Evolutionary conservation across 768 basidiomycete genomes (phyloP).

Genomic region (Suillus subaureus): DNA sequence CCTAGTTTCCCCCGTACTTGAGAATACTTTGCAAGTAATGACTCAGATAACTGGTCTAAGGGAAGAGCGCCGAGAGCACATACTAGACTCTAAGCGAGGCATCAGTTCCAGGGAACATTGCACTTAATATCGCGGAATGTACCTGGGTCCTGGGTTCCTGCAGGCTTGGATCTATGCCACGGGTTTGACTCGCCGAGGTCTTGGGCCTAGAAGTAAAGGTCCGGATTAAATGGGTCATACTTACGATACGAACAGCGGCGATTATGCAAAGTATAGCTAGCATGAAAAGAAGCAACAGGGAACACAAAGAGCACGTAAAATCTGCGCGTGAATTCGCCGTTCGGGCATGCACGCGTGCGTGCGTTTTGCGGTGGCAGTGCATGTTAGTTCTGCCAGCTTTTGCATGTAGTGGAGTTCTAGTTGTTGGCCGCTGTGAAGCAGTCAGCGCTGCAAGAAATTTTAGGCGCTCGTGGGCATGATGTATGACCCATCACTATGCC

Average conservation of each 20-base stretch:
- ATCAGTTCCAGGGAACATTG: neutral
- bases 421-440: neutral
- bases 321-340: neutral
- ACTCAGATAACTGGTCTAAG: too few species aligned
- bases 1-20: neutral
- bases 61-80: neutral
- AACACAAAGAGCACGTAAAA: neutral
- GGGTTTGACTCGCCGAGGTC: neutral
- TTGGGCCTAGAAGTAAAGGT: too few species aligned
- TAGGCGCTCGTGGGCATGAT: neutral
- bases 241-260: neutral
- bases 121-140: neutral
- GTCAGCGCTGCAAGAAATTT: neutral
- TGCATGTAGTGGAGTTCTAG: neutral
- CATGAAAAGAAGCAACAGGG: neutral
- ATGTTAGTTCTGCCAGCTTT: neutral
- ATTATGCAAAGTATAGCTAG: neutral
- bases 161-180: neutral
- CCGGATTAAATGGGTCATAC: too few species aligned
- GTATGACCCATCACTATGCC: too few species aligned
- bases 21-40: neutral
- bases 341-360: neutral
- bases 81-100: neutral
- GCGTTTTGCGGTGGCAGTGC: neutral
- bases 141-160: conserved; percentile 3